These are phyloP conservation scores for Malassezia japonica DNA, from an alignment of 1,284 basidiomycete species.

Conservation along the genomic window DNA sequence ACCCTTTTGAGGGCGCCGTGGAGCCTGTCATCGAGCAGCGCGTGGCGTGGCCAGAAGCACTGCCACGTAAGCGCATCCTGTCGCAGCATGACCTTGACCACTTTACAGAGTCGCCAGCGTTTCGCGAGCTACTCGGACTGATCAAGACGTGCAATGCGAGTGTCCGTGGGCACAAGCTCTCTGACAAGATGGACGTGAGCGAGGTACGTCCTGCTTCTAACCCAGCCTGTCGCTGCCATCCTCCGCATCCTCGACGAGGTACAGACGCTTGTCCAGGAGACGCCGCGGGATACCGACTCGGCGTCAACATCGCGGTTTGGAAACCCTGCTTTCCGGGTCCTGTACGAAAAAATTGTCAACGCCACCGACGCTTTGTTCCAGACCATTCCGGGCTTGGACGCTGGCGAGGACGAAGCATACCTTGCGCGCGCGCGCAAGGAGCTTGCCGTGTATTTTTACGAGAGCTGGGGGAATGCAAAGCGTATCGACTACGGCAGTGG, in stretches of 20 bases:
- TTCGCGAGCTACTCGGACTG: slow-evolving; percentile 63
- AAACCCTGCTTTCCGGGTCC: slow-evolving; percentile 87
- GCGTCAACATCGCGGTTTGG: slow-evolving; percentile 89
- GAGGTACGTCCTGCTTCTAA: slow-evolving; percentile 12
- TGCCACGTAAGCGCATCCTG: slow-evolving; percentile 64
- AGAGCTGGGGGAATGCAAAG: slow-evolving; percentile 81
- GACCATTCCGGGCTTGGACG: slow-evolving; percentile 44
- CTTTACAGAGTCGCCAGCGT: slow-evolving; percentile 69
- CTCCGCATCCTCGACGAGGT: slow-evolving; percentile 29
- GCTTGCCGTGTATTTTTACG: slow-evolving; percentile 64
- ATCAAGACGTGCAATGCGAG: slow-evolving; percentile 67
- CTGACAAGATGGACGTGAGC: slow-evolving; percentile 49
- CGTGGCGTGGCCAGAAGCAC: slow-evolving; percentile 50
- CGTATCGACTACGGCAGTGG: slow-evolving; percentile 97
- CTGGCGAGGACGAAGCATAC: slow-evolving; percentile 12
- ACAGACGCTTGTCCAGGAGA: slow-evolving; percentile 53
- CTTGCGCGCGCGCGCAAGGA: slow-evolving; percentile 23
- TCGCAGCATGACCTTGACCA: slow-evolving; percentile 66
- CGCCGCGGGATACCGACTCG: slow-evolving; percentile 64
- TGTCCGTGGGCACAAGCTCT: slow-evolving; percentile 66
- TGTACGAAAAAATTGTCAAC: slow-evolving; percentile 71
- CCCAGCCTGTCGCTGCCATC: slow-evolving; percentile 54
- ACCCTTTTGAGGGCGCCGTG: slow-evolving; percentile 10
- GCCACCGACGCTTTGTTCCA: slow-evolving; percentile 51
- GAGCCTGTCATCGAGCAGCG: background rate